These are phyloP conservation scores for Amanita phalloides DNA, from an alignment of 768 basidiomycete genomes.

Conservation along the genomic window DNA sequence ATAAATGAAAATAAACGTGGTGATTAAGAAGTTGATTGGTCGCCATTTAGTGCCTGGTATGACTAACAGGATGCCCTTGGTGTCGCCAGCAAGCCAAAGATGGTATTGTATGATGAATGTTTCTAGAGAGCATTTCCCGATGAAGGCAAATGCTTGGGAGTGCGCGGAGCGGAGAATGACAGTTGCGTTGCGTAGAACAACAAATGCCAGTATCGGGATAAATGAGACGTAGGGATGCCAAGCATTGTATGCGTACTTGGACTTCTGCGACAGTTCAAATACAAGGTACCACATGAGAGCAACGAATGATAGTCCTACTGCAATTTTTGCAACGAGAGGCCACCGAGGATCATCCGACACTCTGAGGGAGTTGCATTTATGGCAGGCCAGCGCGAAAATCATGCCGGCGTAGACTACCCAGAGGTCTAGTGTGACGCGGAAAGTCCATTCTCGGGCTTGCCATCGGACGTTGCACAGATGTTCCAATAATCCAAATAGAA, in stretches of 20 bases:
- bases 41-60: constrained; percentile 68
- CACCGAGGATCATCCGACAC: constrained; percentile 64
- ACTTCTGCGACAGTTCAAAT: constrained; percentile 68
- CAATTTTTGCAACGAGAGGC: constrained; percentile 38
- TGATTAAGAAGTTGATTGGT: constrained; percentile 67
- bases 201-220: constrained; percentile 72
- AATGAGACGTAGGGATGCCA: constrained; percentile 81
- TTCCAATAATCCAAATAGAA: constrained; percentile 51
- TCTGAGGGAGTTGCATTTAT: constrained; percentile 66
- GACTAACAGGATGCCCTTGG: constrained; percentile 70
- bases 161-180: constrained; percentile 57
- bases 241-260: constrained; percentile 77
- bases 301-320: constrained; percentile 39
- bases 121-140: constrained; percentile 84
- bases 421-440: constrained; percentile 81
- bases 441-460: constrained; percentile 82
- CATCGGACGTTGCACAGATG: constrained; percentile 67
- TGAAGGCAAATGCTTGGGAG: constrained; percentile 63
- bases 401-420: constrained; percentile 87
- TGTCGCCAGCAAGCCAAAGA: constrained; percentile 78
- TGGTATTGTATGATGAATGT: constrained; percentile 90
- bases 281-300: constrained; percentile 68
- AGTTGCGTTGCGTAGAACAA: constrained; percentile 67
- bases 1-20: constrained; percentile 72
- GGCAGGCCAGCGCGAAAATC: constrained; percentile 60